A percentile compares a stretch with the other conserved stretches of the same genome.
Conservation (phyloP, 805 yeast species). For the Tanozyma kutaoensis region DNA sequence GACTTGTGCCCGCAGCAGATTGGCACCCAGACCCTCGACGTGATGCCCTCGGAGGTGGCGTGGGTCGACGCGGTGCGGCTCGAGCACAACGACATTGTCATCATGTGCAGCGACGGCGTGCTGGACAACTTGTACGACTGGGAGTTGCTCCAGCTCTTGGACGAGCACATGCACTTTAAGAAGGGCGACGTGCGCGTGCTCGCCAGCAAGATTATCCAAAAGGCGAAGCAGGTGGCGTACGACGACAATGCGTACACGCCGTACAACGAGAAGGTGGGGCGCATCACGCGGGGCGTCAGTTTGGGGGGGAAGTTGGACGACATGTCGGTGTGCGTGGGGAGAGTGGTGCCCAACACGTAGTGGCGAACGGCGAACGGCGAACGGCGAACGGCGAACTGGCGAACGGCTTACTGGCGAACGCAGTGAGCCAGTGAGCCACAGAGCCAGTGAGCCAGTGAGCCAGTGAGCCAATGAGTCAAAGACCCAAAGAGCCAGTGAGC, state of each 20-base stretch:
- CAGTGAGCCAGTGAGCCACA: too few species aligned
- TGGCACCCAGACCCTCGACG: slow-evolving; percentile 33
- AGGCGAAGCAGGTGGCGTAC: slow-evolving; percentile 35
- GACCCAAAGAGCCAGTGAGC: too few species aligned
- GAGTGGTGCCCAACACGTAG: slow-evolving; percentile 14
- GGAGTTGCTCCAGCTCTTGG: slow-evolving; percentile 28
- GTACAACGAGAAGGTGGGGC: slow-evolving; percentile 35
- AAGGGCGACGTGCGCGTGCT: slow-evolving; percentile 22
- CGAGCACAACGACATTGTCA: slow-evolving; percentile 26
- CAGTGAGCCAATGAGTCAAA: too few species aligned
- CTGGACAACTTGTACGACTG: slow-evolving; percentile 37
- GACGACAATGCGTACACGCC: slow-evolving; percentile 42
- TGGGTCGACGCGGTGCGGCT: slow-evolving; percentile 29
- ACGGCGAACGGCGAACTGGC: too few species aligned
- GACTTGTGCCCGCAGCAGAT: slow-evolving; percentile 40
- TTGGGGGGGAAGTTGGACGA: slow-evolving; percentile 45
- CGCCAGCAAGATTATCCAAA: slow-evolving; percentile 25
- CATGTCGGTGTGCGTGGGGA: slow-evolving; percentile 36
- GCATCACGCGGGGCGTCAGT: slow-evolving; percentile 17
- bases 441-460: too few species aligned
- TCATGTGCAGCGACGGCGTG: slow-evolving; percentile 41
- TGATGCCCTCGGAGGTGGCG: slow-evolving; percentile 34
- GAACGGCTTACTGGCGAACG: too few species aligned
- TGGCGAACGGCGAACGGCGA: too few species aligned
- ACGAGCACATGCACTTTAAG: slow-evolving; percentile 14